A percentile compares a stretch with the other conserved stretches of the same genome.
These are phyloP conservation scores for Tephrocybe sp. DNA, from an alignment of 768 basidiomycete genomes.

Conservation along the genomic window DNA sequence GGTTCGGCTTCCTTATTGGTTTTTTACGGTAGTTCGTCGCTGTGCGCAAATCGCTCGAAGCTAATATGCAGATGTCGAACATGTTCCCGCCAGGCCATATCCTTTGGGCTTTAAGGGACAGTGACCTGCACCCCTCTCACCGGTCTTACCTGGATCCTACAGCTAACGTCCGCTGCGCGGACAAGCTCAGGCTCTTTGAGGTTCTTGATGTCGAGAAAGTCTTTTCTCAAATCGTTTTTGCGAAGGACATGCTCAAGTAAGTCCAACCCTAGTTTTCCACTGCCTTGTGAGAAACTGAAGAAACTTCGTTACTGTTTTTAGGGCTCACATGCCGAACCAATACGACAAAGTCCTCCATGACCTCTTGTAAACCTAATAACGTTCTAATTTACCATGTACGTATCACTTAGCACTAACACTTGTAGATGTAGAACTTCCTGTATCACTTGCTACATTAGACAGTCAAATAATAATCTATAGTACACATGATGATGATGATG, in stretches of 20 bases:
- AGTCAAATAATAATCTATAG: slow-evolving; percentile 5
- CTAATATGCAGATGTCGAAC: slow-evolving; percentile 74
- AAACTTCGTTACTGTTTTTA: slow-evolving; percentile 20
- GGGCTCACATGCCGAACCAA: slow-evolving; percentile 78
- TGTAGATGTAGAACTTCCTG: neutral
- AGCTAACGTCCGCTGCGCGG: slow-evolving; percentile 25
- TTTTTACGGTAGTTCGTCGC: slow-evolving; percentile 62
- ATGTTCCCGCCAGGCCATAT: slow-evolving; percentile 79
- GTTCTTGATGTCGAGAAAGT: slow-evolving; percentile 75
- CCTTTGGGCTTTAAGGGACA: slow-evolving; percentile 77
- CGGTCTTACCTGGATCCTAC: slow-evolving; percentile 30
- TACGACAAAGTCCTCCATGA: slow-evolving; percentile 79
- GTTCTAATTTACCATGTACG: slow-evolving; percentile 5
- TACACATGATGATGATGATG: slow-evolving; percentile 13
- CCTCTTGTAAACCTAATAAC: slow-evolving; percentile 42
- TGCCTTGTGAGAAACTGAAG: neutral
- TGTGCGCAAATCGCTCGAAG: slow-evolving; percentile 80
- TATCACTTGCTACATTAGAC: slow-evolving; percentile 2
- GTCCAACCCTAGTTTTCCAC: slow-evolving; percentile 19
- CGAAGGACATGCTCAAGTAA: slow-evolving; percentile 79
- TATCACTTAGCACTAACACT: neutral
- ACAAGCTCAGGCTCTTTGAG: slow-evolving; percentile 72
- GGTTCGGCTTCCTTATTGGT: neutral
- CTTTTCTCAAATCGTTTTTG: slow-evolving; percentile 80
- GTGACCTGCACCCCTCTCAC: slow-evolving; percentile 64